Evolutionary conservation across 2,329 filamentous ascomycete species (phyloP), one percentile per base, ranked within the genome.

Genomic region (Diaporthe citrichinensis): DNA sequence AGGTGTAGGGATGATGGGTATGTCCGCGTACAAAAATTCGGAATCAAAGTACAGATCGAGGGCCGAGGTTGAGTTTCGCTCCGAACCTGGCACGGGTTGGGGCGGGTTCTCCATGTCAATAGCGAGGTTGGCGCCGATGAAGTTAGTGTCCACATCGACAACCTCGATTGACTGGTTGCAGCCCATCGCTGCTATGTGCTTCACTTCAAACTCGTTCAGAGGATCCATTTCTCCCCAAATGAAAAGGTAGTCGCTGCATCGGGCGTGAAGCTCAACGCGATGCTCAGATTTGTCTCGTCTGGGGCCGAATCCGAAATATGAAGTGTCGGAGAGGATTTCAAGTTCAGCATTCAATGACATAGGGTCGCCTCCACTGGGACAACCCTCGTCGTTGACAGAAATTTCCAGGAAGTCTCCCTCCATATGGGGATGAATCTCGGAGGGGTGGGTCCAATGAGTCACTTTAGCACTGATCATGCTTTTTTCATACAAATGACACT

Each of bases 191-290:
- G 67, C 51, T 34, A 58, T 34, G n/a, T 71, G 36, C 23, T 41
- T 6, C 9, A 71, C 17, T 55, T n/a, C 10, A 6, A 34, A 15
- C 1, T 71, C 15, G 4, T 34, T 10, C 7, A 80, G 69, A 36
- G 79, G 71, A 4, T 62, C 55, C 1, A 84, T 74, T 53, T 80
- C 78, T 36, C 84, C 84, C 83, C 84, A 86, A 51, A 83, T 78
- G 65, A 82, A 86, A 31, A 84, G 41, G 79, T 81, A 83, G 71
- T 83, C 79, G 81, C 9, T 78, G 78, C 20, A 41, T 20, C 14
- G 9, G 10, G 2, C 8, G 78, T n/a, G n/a, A n/a, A n/a, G n/a
- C n/a, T n/a, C n/a, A n/a, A n/a, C n/a, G n/a, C n/a, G n/a, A n/a
- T n/a, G n/a, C n/a, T n/a, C n/a, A n/a, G n/a, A n/a, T n/a, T n/a